phyloP scores from a whole-genome alignment of 1,284 basidiomycete genomes.

The Ceratobasidium sp. region DNA sequence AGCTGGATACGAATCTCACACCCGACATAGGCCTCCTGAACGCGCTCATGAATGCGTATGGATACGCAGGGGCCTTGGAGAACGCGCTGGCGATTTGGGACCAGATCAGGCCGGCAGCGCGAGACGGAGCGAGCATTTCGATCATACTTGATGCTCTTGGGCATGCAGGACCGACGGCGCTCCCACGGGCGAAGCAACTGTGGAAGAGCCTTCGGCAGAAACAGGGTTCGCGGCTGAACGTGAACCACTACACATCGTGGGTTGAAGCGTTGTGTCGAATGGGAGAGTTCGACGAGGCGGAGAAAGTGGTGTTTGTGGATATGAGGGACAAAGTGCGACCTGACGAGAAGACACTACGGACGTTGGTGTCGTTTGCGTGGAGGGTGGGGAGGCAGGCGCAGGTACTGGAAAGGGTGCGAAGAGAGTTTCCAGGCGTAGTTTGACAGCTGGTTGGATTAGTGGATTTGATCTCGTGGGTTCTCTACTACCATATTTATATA shows the following conservation, averaged over 20 bases:
- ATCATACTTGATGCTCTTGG: constrained; percentile 88
- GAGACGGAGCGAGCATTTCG: constrained; percentile 68
- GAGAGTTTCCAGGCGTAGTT: constrained; percentile 26
- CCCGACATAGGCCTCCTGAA: constrained; percentile 85
- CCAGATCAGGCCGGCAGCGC: constrained; percentile 67
- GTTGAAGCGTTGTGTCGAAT: constrained; percentile 41
- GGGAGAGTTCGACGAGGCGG: constrained; percentile 38
- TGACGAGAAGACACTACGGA: constrained; percentile 38
- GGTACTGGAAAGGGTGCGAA: constrained; percentile 24
- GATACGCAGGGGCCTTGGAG: constrained; percentile 73
- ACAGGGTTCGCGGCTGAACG: constrained; percentile 3
- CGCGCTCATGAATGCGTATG: constrained; percentile 90
- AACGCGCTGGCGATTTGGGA: constrained; percentile 87
- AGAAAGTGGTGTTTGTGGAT: constrained; percentile 40
- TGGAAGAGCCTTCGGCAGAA: constrained; percentile 11
- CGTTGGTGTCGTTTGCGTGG: constrained; percentile 41
- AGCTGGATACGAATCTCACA: constrained; percentile 76
- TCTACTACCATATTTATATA: no score
- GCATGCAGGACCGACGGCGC: neutral
- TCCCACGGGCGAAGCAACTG: constrained; percentile 20
- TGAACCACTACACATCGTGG: constrained; percentile 42
- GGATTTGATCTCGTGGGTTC: no score
- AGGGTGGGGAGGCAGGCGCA: constrained; percentile 31
- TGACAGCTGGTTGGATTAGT: neutral
- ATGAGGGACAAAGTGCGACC: constrained; percentile 20